Conservation (phyloP, 2,329 filamentous ascomycete genomes). For the Cryphonectria carpinicola region DNA sequence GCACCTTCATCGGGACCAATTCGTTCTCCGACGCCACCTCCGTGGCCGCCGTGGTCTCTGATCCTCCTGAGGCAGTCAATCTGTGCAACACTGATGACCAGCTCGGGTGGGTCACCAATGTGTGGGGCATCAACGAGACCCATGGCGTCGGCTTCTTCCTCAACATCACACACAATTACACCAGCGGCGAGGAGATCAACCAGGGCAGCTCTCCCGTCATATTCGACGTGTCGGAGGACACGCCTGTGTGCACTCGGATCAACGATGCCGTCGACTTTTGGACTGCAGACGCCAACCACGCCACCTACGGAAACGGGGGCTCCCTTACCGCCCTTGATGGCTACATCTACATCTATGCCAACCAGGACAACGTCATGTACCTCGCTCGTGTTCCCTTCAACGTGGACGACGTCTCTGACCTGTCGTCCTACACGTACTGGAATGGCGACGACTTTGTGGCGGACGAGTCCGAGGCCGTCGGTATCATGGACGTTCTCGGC, state of each 20-base stretch:
- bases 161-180: neutral
- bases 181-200: neutral
- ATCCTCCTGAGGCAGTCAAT: neutral
- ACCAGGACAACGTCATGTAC: neutral
- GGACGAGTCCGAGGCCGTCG: neutral
- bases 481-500: neutral
- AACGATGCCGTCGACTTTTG: constrained; percentile 10
- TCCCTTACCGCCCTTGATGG: neutral
- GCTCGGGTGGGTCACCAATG: constrained; percentile 9
- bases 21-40: neutral
- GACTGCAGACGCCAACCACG: constrained; percentile 1
- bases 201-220: constrained; percentile 6
- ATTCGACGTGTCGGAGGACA: neutral
- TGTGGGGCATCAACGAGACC: constrained; percentile 5
- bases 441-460: constrained; percentile 3
- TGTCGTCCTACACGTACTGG: constrained; percentile 8
- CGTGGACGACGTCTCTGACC: neutral
- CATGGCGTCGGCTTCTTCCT: constrained; percentile 7
- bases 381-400: constrained; percentile 5
- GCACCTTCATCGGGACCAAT: neutral
- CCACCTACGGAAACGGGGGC: constrained; percentile 2
- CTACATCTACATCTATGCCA: constrained; percentile 1
- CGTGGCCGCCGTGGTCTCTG: neutral
- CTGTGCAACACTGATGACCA: constrained; percentile 6
- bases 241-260: constrained; percentile 10